These are phyloP conservation scores for Fusarium mexicanum DNA, from an alignment of 2,329 filamentous ascomycete species.

Conservation along the genomic window DNA sequence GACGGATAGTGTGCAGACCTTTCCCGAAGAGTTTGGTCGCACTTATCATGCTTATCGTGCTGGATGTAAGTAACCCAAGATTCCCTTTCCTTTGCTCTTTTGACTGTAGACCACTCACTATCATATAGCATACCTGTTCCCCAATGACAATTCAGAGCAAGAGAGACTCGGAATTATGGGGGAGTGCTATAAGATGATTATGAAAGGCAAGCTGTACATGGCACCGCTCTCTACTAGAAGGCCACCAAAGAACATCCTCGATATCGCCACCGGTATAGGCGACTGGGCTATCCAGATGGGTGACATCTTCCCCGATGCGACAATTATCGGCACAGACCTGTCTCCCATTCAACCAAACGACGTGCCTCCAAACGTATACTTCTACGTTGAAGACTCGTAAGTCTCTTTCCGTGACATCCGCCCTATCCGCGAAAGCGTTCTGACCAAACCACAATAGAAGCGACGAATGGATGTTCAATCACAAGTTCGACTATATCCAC, in stretches of 20 bases:
- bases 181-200: conserved; percentile 47
- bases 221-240: conserved; percentile 48
- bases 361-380: conserved; percentile 77
- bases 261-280: conserved; percentile 56
- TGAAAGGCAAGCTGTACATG: conserved; percentile 51
- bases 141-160: conserved; percentile 53
- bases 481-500: conserved; percentile 65
- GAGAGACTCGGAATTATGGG: conserved; percentile 53
- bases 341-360: conserved; percentile 71
- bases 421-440: neutral
- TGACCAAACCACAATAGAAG: conserved; percentile 48
- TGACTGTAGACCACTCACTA: neutral
- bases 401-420: conserved; percentile 13
- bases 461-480: conserved; percentile 57
- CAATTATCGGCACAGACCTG: conserved; percentile 70
- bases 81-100: neutral
- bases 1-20: conserved; percentile 49
- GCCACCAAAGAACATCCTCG: conserved; percentile 50
- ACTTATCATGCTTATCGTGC: conserved; percentile 58
- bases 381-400: conserved; percentile 72
- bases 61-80: conserved; percentile 50
- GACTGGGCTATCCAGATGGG: conserved; percentile 75
- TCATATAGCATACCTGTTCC: conserved; percentile 53
- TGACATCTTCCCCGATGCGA: conserved; percentile 65
- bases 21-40: conserved; percentile 52